Evolutionary conservation across 441 rosid genomes (phyloP).

Genomic region (Euphorbia schlechtendalii): DNA sequence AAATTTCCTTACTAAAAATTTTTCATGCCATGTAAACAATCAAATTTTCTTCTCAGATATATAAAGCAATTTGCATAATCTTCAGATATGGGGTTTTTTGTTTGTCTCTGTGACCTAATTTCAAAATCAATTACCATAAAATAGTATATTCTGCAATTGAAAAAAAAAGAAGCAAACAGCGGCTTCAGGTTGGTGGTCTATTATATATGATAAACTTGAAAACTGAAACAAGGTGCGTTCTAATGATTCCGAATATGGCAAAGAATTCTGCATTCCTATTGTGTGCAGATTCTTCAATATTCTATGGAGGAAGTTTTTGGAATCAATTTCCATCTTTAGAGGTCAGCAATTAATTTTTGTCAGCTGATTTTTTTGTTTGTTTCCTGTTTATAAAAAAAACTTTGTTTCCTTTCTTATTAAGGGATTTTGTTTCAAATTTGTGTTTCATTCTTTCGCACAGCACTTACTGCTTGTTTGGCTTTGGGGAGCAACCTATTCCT

Average conservation of each 20-base stretch:
- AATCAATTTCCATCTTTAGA: conserved; percentile 19
- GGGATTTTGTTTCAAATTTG: conserved; percentile 8
- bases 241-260: conserved; percentile 23
- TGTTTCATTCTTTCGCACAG: conserved; percentile 10
- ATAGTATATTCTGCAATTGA: no score
- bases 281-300: conserved; percentile 19
- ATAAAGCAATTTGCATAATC: no score
- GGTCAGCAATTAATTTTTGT: conserved; percentile 19
- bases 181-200: no score
- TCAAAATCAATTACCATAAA: no score
- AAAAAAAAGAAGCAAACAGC: no score
- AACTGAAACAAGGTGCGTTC: background rate
- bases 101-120: no score
- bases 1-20: no score
- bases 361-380: conserved; percentile 24
- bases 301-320: conserved; percentile 17
- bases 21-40: no score
- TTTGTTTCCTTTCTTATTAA: conserved; percentile 13
- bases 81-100: no score
- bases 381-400: conserved; percentile 21
- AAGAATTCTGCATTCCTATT: conserved; percentile 28
- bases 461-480: conserved; percentile 20
- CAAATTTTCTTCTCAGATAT: no score
- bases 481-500: conserved; percentile 17
- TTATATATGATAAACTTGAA: no score